phyloP scores from a whole-genome alignment of 2,329 filamentous ascomycete genomes.

The Plectosphaerella cucumerina region DNA sequence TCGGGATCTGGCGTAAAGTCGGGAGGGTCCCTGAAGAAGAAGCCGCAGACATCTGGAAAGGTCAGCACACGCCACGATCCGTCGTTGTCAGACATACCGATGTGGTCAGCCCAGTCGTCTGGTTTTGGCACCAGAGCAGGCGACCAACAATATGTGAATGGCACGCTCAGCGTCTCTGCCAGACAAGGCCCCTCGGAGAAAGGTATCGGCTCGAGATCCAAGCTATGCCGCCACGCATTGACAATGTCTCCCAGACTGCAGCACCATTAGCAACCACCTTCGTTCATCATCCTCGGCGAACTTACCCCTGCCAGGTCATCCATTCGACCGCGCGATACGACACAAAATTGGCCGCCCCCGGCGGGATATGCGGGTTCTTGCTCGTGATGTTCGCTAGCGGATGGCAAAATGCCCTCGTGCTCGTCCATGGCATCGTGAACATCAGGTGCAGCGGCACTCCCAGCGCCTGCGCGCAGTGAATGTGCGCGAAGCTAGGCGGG shows the following conservation, averaged over 20 bases:
- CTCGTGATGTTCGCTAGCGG: constrained; percentile 69
- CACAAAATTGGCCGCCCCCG: constrained; percentile 62
- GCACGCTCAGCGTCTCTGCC: constrained; percentile 61
- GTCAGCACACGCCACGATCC: neutral
- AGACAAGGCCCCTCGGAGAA: constrained; percentile 69
- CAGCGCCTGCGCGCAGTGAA: constrained; percentile 41
- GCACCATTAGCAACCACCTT: neutral
- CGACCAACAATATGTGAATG: constrained; percentile 78
- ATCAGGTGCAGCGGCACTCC: constrained; percentile 41
- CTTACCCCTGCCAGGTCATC: constrained; percentile 68
- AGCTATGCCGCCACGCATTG: constrained; percentile 65
- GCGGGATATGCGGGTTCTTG: constrained; percentile 33
- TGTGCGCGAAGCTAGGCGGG: constrained; percentile 43
- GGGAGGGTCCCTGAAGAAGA: constrained; percentile 16
- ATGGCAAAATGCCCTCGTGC: constrained; percentile 69
- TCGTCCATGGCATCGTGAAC: constrained; percentile 69
- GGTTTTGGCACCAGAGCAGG: constrained; percentile 63
- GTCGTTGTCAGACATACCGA: constrained; percentile 32
- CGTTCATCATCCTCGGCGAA: neutral
- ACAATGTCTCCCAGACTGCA: constrained; percentile 64
- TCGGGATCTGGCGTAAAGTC: constrained; percentile 43
- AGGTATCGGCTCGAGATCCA: constrained; percentile 63
- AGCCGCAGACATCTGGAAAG: constrained; percentile 15
- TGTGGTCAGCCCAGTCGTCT: constrained; percentile 58
- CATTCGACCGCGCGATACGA: constrained; percentile 70